Evolutionary conservation across 2,329 filamentous ascomycete genomes (phyloP).

Genomic region (Mycosphaerella sp.): DNA sequence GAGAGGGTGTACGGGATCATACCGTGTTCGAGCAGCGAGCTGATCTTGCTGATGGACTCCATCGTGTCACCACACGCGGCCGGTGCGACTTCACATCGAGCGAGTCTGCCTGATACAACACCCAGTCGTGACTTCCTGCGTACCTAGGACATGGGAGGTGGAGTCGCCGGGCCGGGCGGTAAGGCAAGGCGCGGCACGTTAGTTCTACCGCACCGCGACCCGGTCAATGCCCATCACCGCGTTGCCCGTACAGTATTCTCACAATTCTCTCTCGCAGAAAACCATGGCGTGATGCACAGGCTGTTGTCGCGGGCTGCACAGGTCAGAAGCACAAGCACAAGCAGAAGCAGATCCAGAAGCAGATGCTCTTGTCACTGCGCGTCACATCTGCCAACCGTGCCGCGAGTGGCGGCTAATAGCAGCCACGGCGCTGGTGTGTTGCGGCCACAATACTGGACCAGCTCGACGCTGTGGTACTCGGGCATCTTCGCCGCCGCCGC

Average conservation of each 20-base stretch:
- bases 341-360: too few species aligned
- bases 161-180: neutral
- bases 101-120: too few species aligned
- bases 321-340: conserved; percentile 43
- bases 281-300: conserved; percentile 52
- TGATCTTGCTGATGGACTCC: conserved; percentile 95
- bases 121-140: neutral
- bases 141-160: too few species aligned
- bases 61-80: conserved; percentile 45
- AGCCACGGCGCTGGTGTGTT: conserved; percentile 48
- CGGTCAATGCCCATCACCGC: too few species aligned
- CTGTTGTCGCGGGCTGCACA: conserved; percentile 62
- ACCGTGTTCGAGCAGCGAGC: conserved; percentile 92
- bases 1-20: conserved; percentile 37
- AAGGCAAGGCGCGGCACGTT: too few species aligned
- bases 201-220: too few species aligned
- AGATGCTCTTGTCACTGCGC: conserved; percentile 52
- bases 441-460: conserved; percentile 47
- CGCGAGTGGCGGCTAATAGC: conserved; percentile 46
- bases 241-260: too few species aligned
- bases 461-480: conserved; percentile 59
- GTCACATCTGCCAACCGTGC: conserved; percentile 50
- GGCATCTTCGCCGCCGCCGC: conserved; percentile 58
- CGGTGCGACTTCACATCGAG: too few species aligned
- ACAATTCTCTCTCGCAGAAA: too few species aligned